Evolutionary conservation across 108 stramenopile genomes (phyloP), one percentile per base, ranked within the genome.

Genomic region (Discostella pseudostelligera): DNA sequence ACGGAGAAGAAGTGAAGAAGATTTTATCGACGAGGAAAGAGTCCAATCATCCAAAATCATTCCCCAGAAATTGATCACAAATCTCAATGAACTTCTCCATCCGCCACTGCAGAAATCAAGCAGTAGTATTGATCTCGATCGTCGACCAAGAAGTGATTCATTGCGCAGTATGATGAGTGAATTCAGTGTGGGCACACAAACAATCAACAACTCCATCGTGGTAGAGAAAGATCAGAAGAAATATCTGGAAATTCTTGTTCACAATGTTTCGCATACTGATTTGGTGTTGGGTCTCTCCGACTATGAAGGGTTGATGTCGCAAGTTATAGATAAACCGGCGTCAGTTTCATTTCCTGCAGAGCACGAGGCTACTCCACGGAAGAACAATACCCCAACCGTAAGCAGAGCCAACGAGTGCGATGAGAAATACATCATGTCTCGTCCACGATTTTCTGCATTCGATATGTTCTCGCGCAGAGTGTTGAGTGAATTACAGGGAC

Each of bases 261-360:
- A 97, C 82, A 97, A 96, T 68, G 83, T 97, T 16, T 87, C 89
- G 24, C 97, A 97, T 67, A 93, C 96, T 46, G 97, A 97, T 65
- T 53, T 97, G 55, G 83, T 97, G 8, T 56, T 96, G 26, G 78
- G 83, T 54, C 40, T 96, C 20, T 84, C 80, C 14, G 75, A 56
- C 61, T 49, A 59, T 74, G 45, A 59, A 45, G 3, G 26, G 13
- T 16, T 56, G n/a, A 36, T 20, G 28, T 43, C n/a, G 14, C 4
- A 50, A 48, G 20, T 10, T 13, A 5, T 5, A 28, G 29, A 22
- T 8, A 25, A 3, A 0, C 14, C 24, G 10, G 21, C 17, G 1
- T 48, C 26, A 13, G 58, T 24, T 46, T 14, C 29, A 24, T 50
- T 44, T 13, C 16, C 32, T 4, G 36, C 37, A 21, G 62, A 56